These are phyloP conservation scores for Talaromyces trachyspermus DNA, from an alignment of 495 filamentous ascomycete species.

Conservation along the genomic window DNA sequence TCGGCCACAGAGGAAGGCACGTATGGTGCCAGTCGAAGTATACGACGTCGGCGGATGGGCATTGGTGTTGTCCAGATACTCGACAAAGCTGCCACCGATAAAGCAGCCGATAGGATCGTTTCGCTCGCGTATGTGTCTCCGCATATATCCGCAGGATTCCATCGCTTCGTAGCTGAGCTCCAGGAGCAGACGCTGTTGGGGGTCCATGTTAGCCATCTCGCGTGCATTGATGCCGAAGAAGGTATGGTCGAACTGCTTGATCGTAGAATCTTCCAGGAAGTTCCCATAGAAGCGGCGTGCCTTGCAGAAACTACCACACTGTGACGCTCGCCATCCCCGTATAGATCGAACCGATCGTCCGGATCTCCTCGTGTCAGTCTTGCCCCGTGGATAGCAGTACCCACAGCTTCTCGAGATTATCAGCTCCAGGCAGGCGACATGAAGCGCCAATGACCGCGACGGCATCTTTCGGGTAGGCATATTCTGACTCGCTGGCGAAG, in stretches of 20 bases:
- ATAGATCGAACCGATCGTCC: constrained; percentile 23
- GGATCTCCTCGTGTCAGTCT: constrained; percentile 13
- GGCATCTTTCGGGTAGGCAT: constrained; percentile 3
- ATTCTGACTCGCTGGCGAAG: no score
- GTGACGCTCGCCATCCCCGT: no score
- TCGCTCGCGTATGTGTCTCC: constrained; percentile 18
- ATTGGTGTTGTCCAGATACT: constrained; percentile 23
- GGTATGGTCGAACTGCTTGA: constrained; percentile 5
- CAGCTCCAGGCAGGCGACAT: constrained; percentile 16
- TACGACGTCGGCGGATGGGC: constrained; percentile 12
- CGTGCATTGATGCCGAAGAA: constrained; percentile 8
- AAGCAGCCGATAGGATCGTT: constrained; percentile 17
- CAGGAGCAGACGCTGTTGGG: constrained; percentile 8
- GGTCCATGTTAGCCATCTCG: constrained; percentile 8
- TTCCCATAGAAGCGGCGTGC: constrained; percentile 32
- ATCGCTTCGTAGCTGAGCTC: constrained; percentile 13
- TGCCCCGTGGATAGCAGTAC: constrained; percentile 13
- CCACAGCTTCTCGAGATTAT: constrained; percentile 16
- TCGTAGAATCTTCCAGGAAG: constrained; percentile 29
- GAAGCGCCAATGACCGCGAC: constrained; percentile 18
- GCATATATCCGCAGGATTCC: constrained; percentile 22
- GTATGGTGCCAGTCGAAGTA: constrained; percentile 13
- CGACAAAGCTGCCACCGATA: constrained; percentile 11
- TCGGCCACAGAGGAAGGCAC: constrained; percentile 9
- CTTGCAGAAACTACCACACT: no score